Conservation (phyloP, 352 stramenopile genomes). For the Stramenopiles sp. region DNA sequence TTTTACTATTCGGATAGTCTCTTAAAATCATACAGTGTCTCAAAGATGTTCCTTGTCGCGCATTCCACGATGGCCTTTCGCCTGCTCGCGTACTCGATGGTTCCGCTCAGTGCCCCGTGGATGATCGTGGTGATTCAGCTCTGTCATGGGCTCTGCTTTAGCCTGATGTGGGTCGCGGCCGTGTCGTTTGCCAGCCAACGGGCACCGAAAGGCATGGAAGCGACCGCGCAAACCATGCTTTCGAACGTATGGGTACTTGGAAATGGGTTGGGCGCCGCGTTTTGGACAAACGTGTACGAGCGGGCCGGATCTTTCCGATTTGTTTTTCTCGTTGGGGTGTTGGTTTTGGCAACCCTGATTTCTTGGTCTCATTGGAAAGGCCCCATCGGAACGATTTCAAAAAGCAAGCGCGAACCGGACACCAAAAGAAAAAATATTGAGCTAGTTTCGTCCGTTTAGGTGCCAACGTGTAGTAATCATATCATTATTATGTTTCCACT, state of each 20-base stretch:
- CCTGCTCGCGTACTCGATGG: background rate
- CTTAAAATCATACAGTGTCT: background rate
- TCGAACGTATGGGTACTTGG: background rate
- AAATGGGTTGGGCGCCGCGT: background rate
- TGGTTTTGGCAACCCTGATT: too few species aligned
- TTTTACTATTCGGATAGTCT: background rate
- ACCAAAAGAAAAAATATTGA: too few species aligned
- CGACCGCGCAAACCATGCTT: background rate
- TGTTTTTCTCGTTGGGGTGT: too few species aligned
- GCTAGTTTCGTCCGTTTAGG: too few species aligned
- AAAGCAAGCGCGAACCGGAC: too few species aligned
- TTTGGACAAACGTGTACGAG: background rate
- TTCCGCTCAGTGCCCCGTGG: background rate
- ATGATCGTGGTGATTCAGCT: background rate
- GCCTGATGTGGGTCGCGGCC: background rate
- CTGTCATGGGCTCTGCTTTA: background rate
- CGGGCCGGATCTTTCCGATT: background rate
- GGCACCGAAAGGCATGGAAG: background rate
- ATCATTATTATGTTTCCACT: too few species aligned
- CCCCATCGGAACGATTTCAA: too few species aligned
- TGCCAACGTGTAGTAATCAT: too few species aligned
- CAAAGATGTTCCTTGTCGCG: background rate
- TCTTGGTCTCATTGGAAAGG: too few species aligned
- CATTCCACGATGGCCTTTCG: background rate
- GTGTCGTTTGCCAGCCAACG: background rate